phyloP scores from a whole-genome alignment of 2,329 filamentous ascomycete genomes.

The Whalleya microplaca region DNA sequence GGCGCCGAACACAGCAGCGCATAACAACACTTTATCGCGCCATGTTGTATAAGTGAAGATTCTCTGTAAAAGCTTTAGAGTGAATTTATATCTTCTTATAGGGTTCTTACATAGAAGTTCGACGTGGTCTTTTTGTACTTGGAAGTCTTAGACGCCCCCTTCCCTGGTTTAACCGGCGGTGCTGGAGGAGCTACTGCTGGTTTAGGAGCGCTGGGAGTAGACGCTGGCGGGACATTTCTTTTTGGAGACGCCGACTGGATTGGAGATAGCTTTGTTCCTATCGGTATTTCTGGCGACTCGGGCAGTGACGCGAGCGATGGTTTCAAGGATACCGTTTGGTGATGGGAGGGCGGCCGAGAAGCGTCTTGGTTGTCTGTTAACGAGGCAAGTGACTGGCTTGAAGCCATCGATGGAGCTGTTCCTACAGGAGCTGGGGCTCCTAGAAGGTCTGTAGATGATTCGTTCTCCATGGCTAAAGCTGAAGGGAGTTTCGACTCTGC shows the following conservation, averaged over 20 bases:
- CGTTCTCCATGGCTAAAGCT: constrained; percentile 12
- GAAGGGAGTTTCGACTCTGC: constrained; percentile 22
- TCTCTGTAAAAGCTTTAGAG: constrained; percentile 27
- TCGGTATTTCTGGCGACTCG: constrained; percentile 20
- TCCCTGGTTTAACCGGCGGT: constrained; percentile 12
- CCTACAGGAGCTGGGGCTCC: constrained; percentile 27
- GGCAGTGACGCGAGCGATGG: constrained; percentile 28
- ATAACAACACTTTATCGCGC: constrained; percentile 31
- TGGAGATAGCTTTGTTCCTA: constrained; percentile 22
- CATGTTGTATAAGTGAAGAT: constrained; percentile 37
- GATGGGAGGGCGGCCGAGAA: constrained; percentile 3
- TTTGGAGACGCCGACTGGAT: constrained; percentile 26
- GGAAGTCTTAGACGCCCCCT: constrained; percentile 16
- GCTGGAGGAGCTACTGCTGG: constrained; percentile 9
- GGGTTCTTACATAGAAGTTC: constrained; percentile 30
- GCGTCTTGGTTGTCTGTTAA: constrained; percentile 15
- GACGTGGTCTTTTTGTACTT: constrained; percentile 26
- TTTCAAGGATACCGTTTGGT: constrained; percentile 26
- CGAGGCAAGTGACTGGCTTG: constrained; percentile 25
- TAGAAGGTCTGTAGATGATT: constrained; percentile 28
- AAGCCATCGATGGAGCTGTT: constrained; percentile 25
- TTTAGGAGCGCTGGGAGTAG: constrained; percentile 12
- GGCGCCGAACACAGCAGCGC: constrained; percentile 28
- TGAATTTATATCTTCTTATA: not conserved
- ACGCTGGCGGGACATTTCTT: constrained; percentile 16